Base-by-base conservation (phyloP, 179 eudicot species). In the Carnegiea gigantea region DNA sequence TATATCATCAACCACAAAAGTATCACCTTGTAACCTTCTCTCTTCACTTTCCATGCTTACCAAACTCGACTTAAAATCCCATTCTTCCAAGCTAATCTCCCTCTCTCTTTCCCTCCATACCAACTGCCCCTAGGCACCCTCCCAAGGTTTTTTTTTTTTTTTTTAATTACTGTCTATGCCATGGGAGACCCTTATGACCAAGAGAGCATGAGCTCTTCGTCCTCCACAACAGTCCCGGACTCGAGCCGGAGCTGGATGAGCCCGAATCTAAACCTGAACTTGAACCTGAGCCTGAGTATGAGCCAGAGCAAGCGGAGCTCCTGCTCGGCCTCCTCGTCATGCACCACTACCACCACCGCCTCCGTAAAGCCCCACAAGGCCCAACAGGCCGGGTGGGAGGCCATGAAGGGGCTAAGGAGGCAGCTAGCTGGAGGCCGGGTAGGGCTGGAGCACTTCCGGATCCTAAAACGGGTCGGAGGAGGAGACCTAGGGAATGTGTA, bases 401-500 rank as follows among this genome's bases (percentile, higher is more conserved):
- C 94, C 76, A 92, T 93, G 80, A 81, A 76, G 36, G 82, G 89
- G 11, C 88, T 93, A 1, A 84, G 89, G 1, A 79, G 77, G 6
- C 84, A 79, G 0, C 87, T 87, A 23, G 78, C 83, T 0, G 88
- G 88, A 1, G 92, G 94, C 49, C 84, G 82, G 9, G 90, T 92
- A 3, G 91, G 94, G 24, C 74, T 93, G 0, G 92, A 93, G 36
- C 94, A 93, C 78, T 93, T 93, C 86, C 86, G 90, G 18, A 88
- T 93, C 33, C 82, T 93, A 6, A 86, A 83, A 38, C 85, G 96
- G 23, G 90, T 93, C 1, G 98, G 98, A 36, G 87, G 89, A 6
- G 98, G 98, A 17, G 98, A 93, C 74, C 43, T 92, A 2, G 98
- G 98, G 1, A 91, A 87, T 75, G 98, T 93, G 1, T 93, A 93